These are phyloP conservation scores for Rosa lucieae DNA, from an alignment of 306 rosid genomes.

Conservation along the genomic window DNA sequence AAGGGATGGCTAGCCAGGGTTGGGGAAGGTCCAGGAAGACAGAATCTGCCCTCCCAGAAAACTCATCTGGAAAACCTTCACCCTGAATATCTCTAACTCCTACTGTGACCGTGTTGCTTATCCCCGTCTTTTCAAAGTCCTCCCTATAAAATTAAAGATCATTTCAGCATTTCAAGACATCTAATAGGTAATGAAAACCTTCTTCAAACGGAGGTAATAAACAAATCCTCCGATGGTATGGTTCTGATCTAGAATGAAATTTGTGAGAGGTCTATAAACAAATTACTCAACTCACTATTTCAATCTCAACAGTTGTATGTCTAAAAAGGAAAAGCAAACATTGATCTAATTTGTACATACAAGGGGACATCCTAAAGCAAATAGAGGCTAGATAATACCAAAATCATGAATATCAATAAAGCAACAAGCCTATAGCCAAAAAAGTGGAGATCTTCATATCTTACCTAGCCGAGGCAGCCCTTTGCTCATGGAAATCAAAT, in stretches of 20 bases:
- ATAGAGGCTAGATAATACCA: not conserved
- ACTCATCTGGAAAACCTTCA: constrained; percentile 78
- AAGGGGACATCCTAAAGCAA: not conserved
- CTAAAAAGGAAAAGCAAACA: not conserved
- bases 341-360: not conserved
- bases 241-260: not conserved
- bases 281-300: not conserved
- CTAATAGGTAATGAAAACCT: not conserved
- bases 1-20: constrained; percentile 88
- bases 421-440: not conserved
- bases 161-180: constrained; percentile 11
- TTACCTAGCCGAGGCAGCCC: constrained; percentile 87
- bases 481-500: constrained; percentile 87
- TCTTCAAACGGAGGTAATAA: not conserved
- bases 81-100: constrained; percentile 85
- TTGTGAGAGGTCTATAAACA: not conserved
- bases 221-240: not conserved
- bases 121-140: constrained; percentile 85
- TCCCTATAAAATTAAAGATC: constrained; percentile 40
- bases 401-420: not conserved
- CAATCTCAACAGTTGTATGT: not conserved
- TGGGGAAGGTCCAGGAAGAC: constrained; percentile 90
- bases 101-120: constrained; percentile 65
- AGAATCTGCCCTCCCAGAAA: constrained; percentile 56
- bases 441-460: constrained; percentile 9